phyloP scores from a whole-genome alignment of 768 basidiomycete species.

The Termitomyces bulborhizus region DNA sequence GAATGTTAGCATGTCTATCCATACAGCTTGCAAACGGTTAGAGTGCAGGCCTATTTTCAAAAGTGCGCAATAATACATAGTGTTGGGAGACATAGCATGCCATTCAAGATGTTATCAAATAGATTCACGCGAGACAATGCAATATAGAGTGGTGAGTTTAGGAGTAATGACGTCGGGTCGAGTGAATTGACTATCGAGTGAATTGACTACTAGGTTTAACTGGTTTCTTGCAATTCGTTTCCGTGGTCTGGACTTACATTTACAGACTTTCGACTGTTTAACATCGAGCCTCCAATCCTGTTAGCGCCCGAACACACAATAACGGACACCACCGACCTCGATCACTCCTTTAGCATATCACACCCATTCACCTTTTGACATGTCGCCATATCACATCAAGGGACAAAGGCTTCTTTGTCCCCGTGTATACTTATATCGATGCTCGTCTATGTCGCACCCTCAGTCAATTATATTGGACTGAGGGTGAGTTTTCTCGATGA shows the following conservation, averaged over 20 bases:
- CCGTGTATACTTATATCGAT: no score
- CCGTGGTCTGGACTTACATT: not conserved
- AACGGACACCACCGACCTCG: no score
- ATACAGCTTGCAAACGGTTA: not conserved
- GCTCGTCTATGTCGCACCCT: no score
- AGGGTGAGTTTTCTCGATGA: no score
- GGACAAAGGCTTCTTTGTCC: no score
- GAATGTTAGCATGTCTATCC: not conserved
- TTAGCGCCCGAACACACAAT: no score
- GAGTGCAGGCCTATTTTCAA: not conserved
- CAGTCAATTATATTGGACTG: no score
- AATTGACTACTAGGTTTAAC: not conserved
- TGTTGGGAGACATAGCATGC: no score
- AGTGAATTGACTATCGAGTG: not conserved
- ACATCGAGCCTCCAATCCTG: not conserved
- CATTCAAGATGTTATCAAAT: not conserved
- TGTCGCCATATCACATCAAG: no score
- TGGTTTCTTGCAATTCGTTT: not conserved
- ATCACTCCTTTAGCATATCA: no score
- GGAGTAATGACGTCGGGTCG: not conserved
- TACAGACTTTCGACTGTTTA: not conserved
- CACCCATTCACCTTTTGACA: no score
- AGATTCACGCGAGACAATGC: not conserved
- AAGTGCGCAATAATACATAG: not conserved
- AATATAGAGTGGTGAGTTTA: not conserved